Evolutionary conservation across 2,329 filamentous ascomycete genomes (phyloP).

Genomic region (Colletotrichum spaethianum): DNA sequence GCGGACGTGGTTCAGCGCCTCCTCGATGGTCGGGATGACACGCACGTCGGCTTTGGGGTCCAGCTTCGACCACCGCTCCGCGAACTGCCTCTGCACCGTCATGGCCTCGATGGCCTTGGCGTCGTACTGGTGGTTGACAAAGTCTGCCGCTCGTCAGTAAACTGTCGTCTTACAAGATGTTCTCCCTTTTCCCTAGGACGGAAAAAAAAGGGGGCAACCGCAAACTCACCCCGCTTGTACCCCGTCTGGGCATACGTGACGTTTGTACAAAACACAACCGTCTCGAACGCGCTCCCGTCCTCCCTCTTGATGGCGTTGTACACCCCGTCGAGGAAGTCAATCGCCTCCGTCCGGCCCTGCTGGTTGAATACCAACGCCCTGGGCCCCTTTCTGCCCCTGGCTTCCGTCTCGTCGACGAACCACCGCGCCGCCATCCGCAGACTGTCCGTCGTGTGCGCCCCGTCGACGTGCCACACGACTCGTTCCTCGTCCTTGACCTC

Average conservation of each 20-base stretch:
- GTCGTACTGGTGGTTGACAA: slow-evolving; percentile 69
- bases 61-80: slow-evolving; percentile 63
- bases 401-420: slow-evolving; percentile 78
- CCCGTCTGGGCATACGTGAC: slow-evolving; percentile 67
- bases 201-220: not conserved
- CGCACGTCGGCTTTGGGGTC: slow-evolving; percentile 61
- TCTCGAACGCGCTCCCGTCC: slow-evolving; percentile 69
- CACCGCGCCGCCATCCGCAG: slow-evolving; percentile 82
- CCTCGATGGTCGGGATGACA: slow-evolving; percentile 67
- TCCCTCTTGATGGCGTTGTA: slow-evolving; percentile 66
- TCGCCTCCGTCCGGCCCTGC: slow-evolving; percentile 71
- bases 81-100: slow-evolving; percentile 67
- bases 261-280: slow-evolving; percentile 90
- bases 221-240: slow-evolving; percentile 60
- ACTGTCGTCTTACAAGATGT: not conserved
- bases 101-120: slow-evolving; percentile 66
- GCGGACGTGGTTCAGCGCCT: slow-evolving; percentile 60
- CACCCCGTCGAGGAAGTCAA: slow-evolving; percentile 60
- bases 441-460: slow-evolving; percentile 89
- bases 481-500: slow-evolving; percentile 70
- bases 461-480: slow-evolving; percentile 84
- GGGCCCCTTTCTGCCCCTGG: slow-evolving; percentile 1
- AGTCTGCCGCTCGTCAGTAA: slow-evolving; percentile 56
- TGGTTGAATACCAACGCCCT: slow-evolving; percentile 89
- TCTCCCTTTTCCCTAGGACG: not conserved